phyloP scores from a whole-genome alignment of 1,284 basidiomycete species.

The Austroboletus niveus region DNA sequence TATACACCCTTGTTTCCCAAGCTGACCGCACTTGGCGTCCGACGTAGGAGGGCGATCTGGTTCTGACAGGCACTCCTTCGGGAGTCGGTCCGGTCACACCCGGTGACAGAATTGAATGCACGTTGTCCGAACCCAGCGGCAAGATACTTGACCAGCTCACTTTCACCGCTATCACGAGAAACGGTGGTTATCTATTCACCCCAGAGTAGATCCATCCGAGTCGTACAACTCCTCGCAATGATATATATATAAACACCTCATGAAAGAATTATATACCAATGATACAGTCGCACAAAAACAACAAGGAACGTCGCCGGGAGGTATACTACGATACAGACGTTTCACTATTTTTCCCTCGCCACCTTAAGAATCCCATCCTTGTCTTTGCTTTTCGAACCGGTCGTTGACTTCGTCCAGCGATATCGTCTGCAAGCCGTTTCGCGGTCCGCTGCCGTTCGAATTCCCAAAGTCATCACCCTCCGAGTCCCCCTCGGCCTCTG shows the following conservation, averaged over 20 bases:
- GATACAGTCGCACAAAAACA: constrained; percentile 11
- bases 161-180: constrained; percentile 64
- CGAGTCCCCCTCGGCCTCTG: constrained; percentile 34
- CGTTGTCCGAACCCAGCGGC: constrained; percentile 60
- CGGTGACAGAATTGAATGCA: constrained; percentile 81
- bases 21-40: not conserved
- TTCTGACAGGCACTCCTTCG: constrained; percentile 87
- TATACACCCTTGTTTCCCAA: not conserved
- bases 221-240: not conserved
- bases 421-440: constrained; percentile 29
- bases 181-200: constrained; percentile 69
- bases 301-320: not conserved
- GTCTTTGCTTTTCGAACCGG: constrained; percentile 18
- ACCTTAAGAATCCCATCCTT: constrained; percentile 19
- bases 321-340: constrained; percentile 20
- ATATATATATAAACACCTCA: not conserved
- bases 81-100: constrained; percentile 81
- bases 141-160: constrained; percentile 62
- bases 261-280: constrained; percentile 16
- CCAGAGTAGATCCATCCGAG: constrained; percentile 12
- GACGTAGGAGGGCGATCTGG: constrained; percentile 78
- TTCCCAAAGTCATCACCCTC: constrained; percentile 34
- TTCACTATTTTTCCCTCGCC: not conserved
- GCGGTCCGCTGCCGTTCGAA: constrained; percentile 7
- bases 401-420: constrained; percentile 26